A percentile compares a stretch with the other conserved stretches of the same genome.
Conservation (phyloP, 208 protist species). For the Crithidia expoeki region DNA sequence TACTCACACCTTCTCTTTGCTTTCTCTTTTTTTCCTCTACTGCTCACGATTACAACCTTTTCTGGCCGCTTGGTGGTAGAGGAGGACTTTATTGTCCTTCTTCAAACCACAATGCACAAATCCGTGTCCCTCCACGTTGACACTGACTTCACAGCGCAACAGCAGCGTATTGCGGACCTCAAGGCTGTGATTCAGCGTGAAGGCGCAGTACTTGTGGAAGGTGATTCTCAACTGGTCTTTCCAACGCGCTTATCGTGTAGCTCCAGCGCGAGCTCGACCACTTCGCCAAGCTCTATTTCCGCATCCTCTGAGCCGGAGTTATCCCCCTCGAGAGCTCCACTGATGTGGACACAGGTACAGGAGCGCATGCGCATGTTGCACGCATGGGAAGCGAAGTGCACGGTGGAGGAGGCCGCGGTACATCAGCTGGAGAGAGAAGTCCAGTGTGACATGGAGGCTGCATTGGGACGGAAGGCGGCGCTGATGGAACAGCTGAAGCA, state of each 20-base stretch:
- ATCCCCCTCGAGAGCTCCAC: not conserved
- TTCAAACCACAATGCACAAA: not conserved
- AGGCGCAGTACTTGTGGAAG: not conserved
- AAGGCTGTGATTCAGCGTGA: slow-evolving; percentile 1
- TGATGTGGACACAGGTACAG: slow-evolving; percentile 1
- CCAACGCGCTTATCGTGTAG: not conserved
- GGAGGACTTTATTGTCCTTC: too few species aligned
- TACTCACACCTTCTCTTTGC: too few species aligned
- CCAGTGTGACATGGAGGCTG: slow-evolving; percentile 3
- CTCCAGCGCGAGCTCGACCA: not conserved
- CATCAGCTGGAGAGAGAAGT: slow-evolving; percentile 5
- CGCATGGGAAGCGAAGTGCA: slow-evolving; percentile 13
- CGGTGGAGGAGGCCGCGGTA: slow-evolving; percentile 10
- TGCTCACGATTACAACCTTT: too few species aligned
- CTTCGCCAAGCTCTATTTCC: not conserved
- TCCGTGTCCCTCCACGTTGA: not conserved
- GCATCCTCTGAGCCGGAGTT: not conserved
- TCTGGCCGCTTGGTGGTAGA: too few species aligned
- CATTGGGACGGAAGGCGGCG: not conserved
- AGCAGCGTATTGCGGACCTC: slow-evolving; percentile 1
- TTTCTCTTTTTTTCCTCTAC: too few species aligned
- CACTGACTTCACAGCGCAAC: not conserved
- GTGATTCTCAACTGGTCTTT: not conserved
- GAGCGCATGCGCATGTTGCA: slow-evolving; percentile 7
- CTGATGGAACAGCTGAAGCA: slow-evolving; percentile 9